Conservation (phyloP, 2,329 filamentous ascomycete genomes). For the Fusarium paranaense region DNA sequence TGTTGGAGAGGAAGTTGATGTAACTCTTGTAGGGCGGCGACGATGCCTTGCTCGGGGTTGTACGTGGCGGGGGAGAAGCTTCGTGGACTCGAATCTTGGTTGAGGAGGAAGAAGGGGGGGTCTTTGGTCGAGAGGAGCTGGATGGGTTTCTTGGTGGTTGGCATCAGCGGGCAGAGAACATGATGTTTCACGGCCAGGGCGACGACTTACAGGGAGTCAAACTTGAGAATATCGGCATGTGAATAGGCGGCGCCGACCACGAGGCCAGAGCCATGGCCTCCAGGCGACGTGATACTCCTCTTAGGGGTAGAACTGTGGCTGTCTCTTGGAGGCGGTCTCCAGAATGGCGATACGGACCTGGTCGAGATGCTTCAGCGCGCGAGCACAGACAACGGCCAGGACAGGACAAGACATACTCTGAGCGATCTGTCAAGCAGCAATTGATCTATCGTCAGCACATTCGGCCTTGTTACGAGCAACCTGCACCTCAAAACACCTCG, state of each 20-base stretch:
- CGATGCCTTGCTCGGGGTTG: slow-evolving; percentile 65
- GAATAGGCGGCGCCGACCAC: slow-evolving; percentile 97
- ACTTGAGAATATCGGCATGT: slow-evolving; percentile 93
- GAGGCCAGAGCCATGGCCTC: slow-evolving; percentile 71
- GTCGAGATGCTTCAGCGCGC: slow-evolving; percentile 44
- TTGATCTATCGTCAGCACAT: slow-evolving; percentile 44
- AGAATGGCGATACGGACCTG: slow-evolving; percentile 90
- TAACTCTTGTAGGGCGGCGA: slow-evolving; percentile 77
- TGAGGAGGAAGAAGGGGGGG: slow-evolving; percentile 74
- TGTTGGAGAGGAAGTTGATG: slow-evolving; percentile 82
- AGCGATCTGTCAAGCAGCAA: slow-evolving; percentile 61
- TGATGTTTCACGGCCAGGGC: not conserved
- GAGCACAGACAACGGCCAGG: slow-evolving; percentile 9
- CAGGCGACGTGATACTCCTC: slow-evolving; percentile 55
- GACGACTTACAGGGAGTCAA: slow-evolving; percentile 77
- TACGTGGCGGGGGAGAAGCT: slow-evolving; percentile 66
- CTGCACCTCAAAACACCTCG: slow-evolving; percentile 10
- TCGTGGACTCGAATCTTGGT: slow-evolving; percentile 63
- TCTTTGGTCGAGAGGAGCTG: slow-evolving; percentile 75
- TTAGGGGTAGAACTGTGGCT: slow-evolving; percentile 57
- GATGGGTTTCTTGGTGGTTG: slow-evolving; percentile 65
- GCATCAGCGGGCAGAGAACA: slow-evolving; percentile 15
- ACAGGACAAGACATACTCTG: slow-evolving; percentile 65
- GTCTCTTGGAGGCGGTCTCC: slow-evolving; percentile 72
- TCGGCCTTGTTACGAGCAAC: slow-evolving; percentile 23